Conservation (phyloP, 345 rosid species). For the Eucalyptus cladocalyx region DNA sequence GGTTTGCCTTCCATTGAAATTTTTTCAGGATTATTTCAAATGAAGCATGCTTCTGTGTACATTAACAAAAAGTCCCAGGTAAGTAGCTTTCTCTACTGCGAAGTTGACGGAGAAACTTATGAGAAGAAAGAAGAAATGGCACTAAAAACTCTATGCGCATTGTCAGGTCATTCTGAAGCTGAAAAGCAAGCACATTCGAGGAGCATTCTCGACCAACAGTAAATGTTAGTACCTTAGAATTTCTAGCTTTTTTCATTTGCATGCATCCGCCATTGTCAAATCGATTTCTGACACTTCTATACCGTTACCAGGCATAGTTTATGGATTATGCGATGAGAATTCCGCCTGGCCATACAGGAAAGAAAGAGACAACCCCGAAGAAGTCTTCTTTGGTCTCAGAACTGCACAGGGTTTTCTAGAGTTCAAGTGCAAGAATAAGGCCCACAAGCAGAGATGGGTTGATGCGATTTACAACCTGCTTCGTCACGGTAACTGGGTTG, state of each 20-base stretch:
- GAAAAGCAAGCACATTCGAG: slow-evolving; percentile 84
- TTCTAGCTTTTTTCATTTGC: background rate
- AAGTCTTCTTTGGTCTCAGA: slow-evolving; percentile 76
- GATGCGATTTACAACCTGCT: slow-evolving; percentile 68
- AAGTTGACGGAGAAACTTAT: background rate
- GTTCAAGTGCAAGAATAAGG: slow-evolving; percentile 77
- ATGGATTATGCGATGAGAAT: slow-evolving; percentile 73
- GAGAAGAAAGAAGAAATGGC: background rate
- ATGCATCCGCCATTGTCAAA: background rate
- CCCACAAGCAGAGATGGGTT: slow-evolving; percentile 88
- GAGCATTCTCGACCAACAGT: slow-evolving; percentile 85
- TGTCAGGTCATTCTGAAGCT: slow-evolving; percentile 59
- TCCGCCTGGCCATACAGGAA: slow-evolving; percentile 82
- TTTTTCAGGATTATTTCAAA: slow-evolving; percentile 51
- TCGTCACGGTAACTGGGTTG: slow-evolving; percentile 36
- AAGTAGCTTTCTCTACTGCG: background rate
- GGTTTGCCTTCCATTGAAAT: background rate
- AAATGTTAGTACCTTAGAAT: slow-evolving; percentile 35
- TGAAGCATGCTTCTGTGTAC: slow-evolving; percentile 49
- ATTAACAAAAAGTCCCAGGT: slow-evolving; percentile 85
- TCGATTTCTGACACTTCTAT: background rate
- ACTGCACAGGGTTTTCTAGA: slow-evolving; percentile 92
- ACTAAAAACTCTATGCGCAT: background rate
- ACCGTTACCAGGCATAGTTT: slow-evolving; percentile 44
- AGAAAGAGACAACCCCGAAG: slow-evolving; percentile 68